Conservation (phyloP, 1,284 basidiomycete genomes). For the Mycena sp. region DNA sequence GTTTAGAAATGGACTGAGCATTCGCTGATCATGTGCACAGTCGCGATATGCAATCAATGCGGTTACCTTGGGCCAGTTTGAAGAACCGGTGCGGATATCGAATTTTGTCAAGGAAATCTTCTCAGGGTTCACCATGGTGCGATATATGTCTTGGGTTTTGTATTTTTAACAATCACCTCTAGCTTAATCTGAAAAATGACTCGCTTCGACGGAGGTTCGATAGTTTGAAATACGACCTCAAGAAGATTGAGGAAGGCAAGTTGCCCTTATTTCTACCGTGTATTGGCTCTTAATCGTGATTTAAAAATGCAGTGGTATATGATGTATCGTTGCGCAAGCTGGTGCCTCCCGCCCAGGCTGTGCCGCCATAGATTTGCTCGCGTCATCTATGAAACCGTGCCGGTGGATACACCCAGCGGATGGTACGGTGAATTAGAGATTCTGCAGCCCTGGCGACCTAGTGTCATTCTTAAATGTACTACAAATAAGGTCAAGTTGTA, state of each 20-base stretch:
- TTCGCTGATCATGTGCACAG: conserved; percentile 49
- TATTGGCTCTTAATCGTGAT: conserved; percentile 14
- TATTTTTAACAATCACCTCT: conserved; percentile 30
- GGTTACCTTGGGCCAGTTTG: conserved; percentile 85
- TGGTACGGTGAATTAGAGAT: too few relatives aligned
- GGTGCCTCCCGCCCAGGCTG: conserved; percentile 35
- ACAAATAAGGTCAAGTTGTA: background rate
- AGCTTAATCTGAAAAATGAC: conserved; percentile 94
- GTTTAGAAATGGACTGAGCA: background rate
- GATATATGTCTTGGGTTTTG: conserved; percentile 19
- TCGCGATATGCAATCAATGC: conserved; percentile 86
- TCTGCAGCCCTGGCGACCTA: background rate
- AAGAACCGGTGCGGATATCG: conserved; percentile 83
- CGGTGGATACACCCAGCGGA: background rate
- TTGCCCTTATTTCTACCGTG: background rate
- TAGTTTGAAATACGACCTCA: conserved; percentile 88
- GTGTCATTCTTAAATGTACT: background rate
- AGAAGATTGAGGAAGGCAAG: conserved; percentile 90
- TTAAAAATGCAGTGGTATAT: conserved; percentile 72
- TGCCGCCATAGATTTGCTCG: background rate
- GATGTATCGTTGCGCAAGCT: conserved; percentile 85
- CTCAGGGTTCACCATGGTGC: conserved; percentile 84
- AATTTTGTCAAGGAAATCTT: conserved; percentile 87
- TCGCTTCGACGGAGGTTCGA: conserved; percentile 82
- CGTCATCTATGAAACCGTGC: conserved; percentile 37